Conservation (phyloP, 192 early-diverging fungal genomes). For the Backusella mclennaniae region DNA sequence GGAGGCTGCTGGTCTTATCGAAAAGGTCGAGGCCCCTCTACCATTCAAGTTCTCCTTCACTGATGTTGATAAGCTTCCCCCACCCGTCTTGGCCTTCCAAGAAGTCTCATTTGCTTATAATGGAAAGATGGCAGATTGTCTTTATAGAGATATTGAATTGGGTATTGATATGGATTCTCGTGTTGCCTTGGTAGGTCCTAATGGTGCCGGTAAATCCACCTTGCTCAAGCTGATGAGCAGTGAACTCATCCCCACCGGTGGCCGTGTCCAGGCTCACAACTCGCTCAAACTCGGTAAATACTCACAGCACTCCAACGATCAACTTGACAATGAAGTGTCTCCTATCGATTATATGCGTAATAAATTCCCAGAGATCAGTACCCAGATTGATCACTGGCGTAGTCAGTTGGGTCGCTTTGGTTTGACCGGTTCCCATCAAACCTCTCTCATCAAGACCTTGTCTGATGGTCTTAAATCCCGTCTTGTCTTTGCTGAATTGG, state of each 20-base stretch:
- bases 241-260: conserved; percentile 78
- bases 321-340: conserved; percentile 82
- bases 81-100: conserved; percentile 92
- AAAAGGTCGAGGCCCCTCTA: conserved; percentile 80
- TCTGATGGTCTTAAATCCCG: conserved; percentile 96
- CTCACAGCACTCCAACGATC: conserved; percentile 97
- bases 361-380: conserved; percentile 77
- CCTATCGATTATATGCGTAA: conserved; percentile 91
- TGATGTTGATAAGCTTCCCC: conserved; percentile 83
- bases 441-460: conserved; percentile 82
- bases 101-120: conserved; percentile 93
- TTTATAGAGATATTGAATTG: conserved; percentile 91
- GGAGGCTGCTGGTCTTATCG: conserved; percentile 97
- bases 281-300: conserved; percentile 94
- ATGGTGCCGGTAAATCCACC: conserved; percentile 95
- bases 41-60: conserved; percentile 90
- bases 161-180: conserved; percentile 98
- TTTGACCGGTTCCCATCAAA: conserved; percentile 90
- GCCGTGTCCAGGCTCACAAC: conserved; percentile 87
- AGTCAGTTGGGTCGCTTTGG: conserved; percentile 90
- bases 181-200: conserved; percentile 95
- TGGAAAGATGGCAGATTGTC: conserved; percentile 75
- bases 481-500: conserved; percentile 94
- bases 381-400: conserved; percentile 88
- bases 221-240: conserved; percentile 96